Percentiles rank a stretch among this genome's conserved stretches.
phyloP scores from a whole-genome alignment of 1,139 yeast species.

The Yamadazyma dendronema region DNA sequence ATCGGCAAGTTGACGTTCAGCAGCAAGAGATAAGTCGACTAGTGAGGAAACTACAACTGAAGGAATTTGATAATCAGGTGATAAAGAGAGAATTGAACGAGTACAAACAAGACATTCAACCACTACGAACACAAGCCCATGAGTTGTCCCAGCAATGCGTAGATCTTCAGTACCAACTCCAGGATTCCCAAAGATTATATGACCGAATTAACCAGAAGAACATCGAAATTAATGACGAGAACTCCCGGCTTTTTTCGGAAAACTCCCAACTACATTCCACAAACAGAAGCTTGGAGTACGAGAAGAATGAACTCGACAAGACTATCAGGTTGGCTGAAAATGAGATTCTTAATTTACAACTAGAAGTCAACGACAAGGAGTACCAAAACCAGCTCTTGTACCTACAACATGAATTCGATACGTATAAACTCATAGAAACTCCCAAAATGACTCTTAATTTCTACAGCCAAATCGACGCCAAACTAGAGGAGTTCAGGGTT shows the following conservation, averaged over 20 bases:
- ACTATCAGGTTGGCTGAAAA: no score
- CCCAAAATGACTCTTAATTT: slow-evolving; percentile 10
- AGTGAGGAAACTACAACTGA: neutral
- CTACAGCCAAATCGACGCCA: slow-evolving; percentile 12
- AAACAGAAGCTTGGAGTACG: no score
- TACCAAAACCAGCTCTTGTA: slow-evolving; percentile 11
- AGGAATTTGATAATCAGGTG: neutral
- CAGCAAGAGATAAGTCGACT: neutral
- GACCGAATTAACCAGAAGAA: slow-evolving; percentile 1
- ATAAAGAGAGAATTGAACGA: neutral
- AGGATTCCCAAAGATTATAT: neutral
- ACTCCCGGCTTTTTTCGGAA: neutral
- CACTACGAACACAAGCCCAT: neutral
- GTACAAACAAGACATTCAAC: neutral
- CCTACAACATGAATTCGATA: slow-evolving; percentile 11
- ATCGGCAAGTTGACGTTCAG: no score
- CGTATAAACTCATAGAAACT: slow-evolving; percentile 6
- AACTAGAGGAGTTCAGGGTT: slow-evolving; percentile 12
- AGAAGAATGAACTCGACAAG: neutral
- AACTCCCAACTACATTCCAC: neutral
- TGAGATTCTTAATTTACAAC: slow-evolving; percentile 8
- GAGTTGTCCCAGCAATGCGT: slow-evolving; percentile 1
- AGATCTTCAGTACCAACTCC: neutral
- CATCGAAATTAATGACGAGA: neutral
- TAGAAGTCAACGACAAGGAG: slow-evolving; percentile 9